Base-by-base conservation (phyloP, 2,329 filamentous ascomycete genomes). In the Calcarisporium arbuscula region DNA sequence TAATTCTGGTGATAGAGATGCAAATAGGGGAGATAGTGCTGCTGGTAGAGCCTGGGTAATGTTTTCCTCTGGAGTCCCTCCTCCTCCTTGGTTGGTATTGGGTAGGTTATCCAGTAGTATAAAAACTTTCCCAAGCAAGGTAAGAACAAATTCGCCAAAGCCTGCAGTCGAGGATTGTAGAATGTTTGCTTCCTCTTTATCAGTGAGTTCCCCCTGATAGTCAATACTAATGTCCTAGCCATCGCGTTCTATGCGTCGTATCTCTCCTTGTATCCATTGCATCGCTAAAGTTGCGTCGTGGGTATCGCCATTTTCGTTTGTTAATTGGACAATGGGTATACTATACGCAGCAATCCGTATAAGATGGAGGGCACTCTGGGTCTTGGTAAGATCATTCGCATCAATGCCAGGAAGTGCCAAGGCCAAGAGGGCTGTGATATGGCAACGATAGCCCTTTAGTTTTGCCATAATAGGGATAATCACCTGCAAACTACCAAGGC, bases 311-410 rank as follows among this genome's bases (percentile, higher is more conserved):
- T 72, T 68, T 30, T 80, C 77, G 5, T 48, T 57, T 12, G 41
- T 49, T 31, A 98, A 66, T 42, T 94, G 84, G 39, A 84, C 78
- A 53, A 98, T 85, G 0, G 92, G 92, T 34, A 98, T 92, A 51
- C 89, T 94, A 65, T 95, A 96, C 40, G 88, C 89, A 12, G 95
- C 86, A 39, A 85, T 85, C 59, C 96, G 90, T 37, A 98, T 92
- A 56, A 95, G 95, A 46, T 88, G 86, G 38, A 98, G 70, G 0
- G 90, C 94, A 58, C 95, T 85, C 48, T 95, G 75, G 1, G 92
- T 96, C 69, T 98, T 98, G 54, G 92, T 88, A 17, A 98, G 67
- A 60, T 98, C 92, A 54, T 98, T 98, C 44, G 92, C 88, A 61
- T 98, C 92, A 39, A 98, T 94, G 18, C 92, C 92, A 1, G 92